Evolutionary conservation across 768 basidiomycete species (phyloP), one percentile per base, ranked within the genome.

Genomic region (Mycena albidolilacea): DNA sequence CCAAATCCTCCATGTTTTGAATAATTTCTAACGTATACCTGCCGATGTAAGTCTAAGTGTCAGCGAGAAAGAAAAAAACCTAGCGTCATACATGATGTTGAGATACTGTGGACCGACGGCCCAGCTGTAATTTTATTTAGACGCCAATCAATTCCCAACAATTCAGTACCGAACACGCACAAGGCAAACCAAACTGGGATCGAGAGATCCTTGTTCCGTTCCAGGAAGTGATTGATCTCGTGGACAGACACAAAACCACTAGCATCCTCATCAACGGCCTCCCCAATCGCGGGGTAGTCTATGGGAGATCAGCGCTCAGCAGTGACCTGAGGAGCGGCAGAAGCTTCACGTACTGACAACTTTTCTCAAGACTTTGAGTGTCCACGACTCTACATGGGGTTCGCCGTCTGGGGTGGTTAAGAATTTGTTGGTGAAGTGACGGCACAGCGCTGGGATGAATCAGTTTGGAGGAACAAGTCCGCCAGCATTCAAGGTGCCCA

Each of bases 321-420:
- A 52, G 7, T 12, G 41, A 43, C 41, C 41, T 12, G 41, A 43
- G 41, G 41, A 43, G 41, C 41, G 23, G 2, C 23, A 43, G 41
- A 43, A 43, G 41, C 41, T 43, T 52, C 50, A 17, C 76, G 14
- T 59, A 79, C 79, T 78, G 43, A 80, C 78, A 0, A 79, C 75
- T 73, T 77, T 76, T 21, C 75, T 68, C 6, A 77, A 66, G 63
- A 76, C 72, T 61, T 76, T 78, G 9, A 80, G 67, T 8, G 79
- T 78, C 79, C 79, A 80, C 1, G 1, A 14, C 15, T 52, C 50
- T 17, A n/a, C 4, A 21, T 14, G 17, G 7, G 46, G 14, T 19
- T 75, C 72, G 21, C 70, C 74, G 48, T 23, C 23, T 23, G 23
- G 23, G 23, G 59, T 38, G 43, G 44, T 41, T 69, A 61, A 9